These are phyloP conservation scores for Flaveria linearis DNA, from an alignment of 129 eudicot genomes.

Conservation along the genomic window DNA sequence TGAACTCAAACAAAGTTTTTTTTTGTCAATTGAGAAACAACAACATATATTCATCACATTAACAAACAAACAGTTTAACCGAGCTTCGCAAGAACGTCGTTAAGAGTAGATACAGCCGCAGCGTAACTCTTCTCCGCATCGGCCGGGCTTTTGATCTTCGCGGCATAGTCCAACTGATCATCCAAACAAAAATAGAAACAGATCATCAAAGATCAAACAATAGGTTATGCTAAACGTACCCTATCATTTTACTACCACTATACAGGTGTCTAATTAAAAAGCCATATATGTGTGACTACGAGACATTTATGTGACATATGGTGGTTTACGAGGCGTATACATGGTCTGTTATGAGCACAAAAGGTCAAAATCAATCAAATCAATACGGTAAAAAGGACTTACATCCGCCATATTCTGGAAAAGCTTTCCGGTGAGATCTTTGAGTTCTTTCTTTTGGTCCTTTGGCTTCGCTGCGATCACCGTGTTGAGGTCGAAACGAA, in stretches of 20 bases:
- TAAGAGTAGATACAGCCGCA: conserved; percentile 68
- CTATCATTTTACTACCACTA: too few species aligned
- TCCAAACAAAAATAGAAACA: neutral
- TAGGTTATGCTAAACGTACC: neutral
- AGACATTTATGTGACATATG: too few species aligned
- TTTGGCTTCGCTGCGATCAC: conserved; percentile 77
- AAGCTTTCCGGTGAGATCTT: conserved; percentile 80
- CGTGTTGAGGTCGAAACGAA: conserved; percentile 92
- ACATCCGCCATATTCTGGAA: conserved; percentile 61
- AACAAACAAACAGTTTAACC: conserved; percentile 57
- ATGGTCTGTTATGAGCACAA: too few species aligned
- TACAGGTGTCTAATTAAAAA: too few species aligned
- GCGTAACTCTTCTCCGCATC: conserved; percentile 91
- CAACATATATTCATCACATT: conserved; percentile 42
- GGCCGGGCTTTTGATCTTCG: conserved; percentile 76
- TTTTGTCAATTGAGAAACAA: conserved; percentile 32
- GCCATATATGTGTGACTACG: too few species aligned
- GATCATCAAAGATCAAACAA: neutral
- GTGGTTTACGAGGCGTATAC: too few species aligned
- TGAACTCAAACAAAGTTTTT: neutral
- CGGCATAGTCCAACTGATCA: conserved; percentile 87
- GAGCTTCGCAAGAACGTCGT: conserved; percentile 80
- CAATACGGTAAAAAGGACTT: conserved; percentile 22
- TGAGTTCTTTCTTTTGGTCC: conserved; percentile 68
- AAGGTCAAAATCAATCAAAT: neutral